phyloP scores from a whole-genome alignment of 192 early-diverging fungal genomes.

The Podila horticola region DNA sequence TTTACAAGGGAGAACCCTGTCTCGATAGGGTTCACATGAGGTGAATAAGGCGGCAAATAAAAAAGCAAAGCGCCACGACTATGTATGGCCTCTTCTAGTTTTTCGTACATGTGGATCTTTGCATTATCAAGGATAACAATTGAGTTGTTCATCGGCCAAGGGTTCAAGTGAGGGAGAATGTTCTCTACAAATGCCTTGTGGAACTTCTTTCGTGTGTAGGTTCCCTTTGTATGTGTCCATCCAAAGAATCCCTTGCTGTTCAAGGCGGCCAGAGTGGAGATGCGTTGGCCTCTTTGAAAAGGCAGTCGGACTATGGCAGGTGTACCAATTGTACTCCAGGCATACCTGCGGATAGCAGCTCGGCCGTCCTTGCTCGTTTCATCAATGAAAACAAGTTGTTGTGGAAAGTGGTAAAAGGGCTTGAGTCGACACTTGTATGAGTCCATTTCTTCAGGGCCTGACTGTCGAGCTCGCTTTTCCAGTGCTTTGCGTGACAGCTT shows the following conservation, averaged over 20 bases:
- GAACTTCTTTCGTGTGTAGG: background rate
- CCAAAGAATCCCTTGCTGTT: conserved; percentile 2
- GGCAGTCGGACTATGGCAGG: conserved; percentile 4
- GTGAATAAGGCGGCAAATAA: conserved; percentile 7
- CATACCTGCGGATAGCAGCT: background rate
- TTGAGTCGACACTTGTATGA: too few species aligned
- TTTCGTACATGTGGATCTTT: conserved; percentile 8
- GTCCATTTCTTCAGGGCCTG: too few species aligned
- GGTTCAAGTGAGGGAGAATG: conserved; percentile 9
- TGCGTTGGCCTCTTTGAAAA: background rate
- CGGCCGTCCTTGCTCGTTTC: conserved; percentile 14
- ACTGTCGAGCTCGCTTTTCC: too few species aligned
- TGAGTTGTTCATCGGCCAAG: background rate
- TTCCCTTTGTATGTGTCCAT: background rate
- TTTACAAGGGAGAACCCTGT: background rate
- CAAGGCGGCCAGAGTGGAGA: background rate
- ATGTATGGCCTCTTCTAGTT: background rate
- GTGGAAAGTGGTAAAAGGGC: conserved; percentile 4
- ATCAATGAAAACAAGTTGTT: conserved; percentile 11
- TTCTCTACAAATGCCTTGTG: background rate
- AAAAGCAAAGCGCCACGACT: too few species aligned
- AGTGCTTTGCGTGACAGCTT: too few species aligned
- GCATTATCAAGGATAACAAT: conserved; percentile 16
- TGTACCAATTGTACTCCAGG: background rate
- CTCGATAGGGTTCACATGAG: conserved; percentile 14